These are phyloP conservation scores for Mucor mucedo DNA, from an alignment of 371 early-diverging fungal genomes.

Conservation along the genomic window DNA sequence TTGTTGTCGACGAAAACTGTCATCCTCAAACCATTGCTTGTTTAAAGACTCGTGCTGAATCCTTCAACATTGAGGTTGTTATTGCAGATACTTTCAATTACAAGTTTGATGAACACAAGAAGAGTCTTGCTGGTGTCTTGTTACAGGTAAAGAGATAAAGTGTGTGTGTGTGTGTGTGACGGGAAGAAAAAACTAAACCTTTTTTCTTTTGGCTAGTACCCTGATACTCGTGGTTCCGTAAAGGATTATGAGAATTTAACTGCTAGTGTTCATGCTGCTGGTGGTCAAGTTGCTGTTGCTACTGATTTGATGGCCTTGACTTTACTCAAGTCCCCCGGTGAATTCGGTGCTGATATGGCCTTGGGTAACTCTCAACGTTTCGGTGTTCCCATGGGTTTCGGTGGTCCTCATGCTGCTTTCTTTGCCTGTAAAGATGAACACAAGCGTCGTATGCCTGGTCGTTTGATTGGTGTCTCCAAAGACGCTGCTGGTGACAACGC, in stretches of 20 bases:
- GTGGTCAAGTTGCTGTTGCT: slow-evolving; percentile 89
- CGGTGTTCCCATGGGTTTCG: slow-evolving; percentile 97
- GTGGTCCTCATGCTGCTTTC: slow-evolving; percentile 99
- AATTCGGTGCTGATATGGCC: slow-evolving; percentile 96
- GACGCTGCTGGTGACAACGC: slow-evolving; percentile 88
- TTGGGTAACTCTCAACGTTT: slow-evolving; percentile 96
- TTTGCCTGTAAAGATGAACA: slow-evolving; percentile 92
- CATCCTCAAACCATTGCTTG: slow-evolving; percentile 95
- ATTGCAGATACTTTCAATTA: slow-evolving; percentile 80
- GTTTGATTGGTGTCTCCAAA: slow-evolving; percentile 94
- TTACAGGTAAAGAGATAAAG: slow-evolving; percentile 69
- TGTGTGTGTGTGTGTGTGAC: slow-evolving; percentile 3
- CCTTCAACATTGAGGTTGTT: slow-evolving; percentile 88
- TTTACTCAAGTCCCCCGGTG: slow-evolving; percentile 90
- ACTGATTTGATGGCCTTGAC: slow-evolving; percentile 95
- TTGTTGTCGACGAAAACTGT: slow-evolving; percentile 91
- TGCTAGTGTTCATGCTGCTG: slow-evolving; percentile 76
- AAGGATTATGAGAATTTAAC: slow-evolving; percentile 80
- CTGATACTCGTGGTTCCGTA: slow-evolving; percentile 87
- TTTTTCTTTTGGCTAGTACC: slow-evolving; percentile 71
- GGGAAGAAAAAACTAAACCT: neutral
- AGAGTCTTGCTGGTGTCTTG: slow-evolving; percentile 85
- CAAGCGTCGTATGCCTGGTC: slow-evolving; percentile 95
- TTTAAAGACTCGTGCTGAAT: slow-evolving; percentile 91
- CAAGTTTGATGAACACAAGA: slow-evolving; percentile 77